These are phyloP conservation scores for Cladophialophora yegresii DNA, from an alignment of 2,329 filamentous ascomycete species.

Conservation along the genomic window DNA sequence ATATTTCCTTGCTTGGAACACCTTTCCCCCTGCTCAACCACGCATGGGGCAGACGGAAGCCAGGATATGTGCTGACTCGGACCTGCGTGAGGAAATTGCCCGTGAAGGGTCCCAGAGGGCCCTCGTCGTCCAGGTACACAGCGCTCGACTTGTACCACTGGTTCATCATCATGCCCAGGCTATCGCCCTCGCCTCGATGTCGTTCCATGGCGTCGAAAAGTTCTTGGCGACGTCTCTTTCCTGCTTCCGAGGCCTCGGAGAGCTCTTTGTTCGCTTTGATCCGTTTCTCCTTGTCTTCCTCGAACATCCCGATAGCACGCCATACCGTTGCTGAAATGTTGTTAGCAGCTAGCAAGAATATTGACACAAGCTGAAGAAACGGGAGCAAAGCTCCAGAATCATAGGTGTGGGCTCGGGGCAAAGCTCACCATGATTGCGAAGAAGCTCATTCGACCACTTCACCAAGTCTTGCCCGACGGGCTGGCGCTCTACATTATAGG, in stretches of 20 bases:
- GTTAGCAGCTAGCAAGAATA: background rate
- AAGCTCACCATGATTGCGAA: slow-evolving; percentile 52
- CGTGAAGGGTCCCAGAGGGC: slow-evolving; percentile 20
- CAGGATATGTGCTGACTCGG: slow-evolving; percentile 58
- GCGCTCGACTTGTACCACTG: slow-evolving; percentile 54
- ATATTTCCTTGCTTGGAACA: slow-evolving; percentile 51
- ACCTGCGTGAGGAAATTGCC: slow-evolving; percentile 49
- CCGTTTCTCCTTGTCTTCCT: slow-evolving; percentile 45
- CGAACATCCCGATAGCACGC: slow-evolving; percentile 50
- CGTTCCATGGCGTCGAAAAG: slow-evolving; percentile 49
- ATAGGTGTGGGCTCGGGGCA: background rate
- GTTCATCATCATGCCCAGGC: slow-evolving; percentile 62
- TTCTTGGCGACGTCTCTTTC: slow-evolving; percentile 43
- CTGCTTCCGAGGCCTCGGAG: slow-evolving; percentile 42
- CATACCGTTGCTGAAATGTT: slow-evolving; percentile 42
- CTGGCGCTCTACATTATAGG: slow-evolving; percentile 42
- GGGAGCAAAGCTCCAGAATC: background rate
- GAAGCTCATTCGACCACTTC: slow-evolving; percentile 58
- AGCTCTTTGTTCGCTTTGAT: slow-evolving; percentile 45
- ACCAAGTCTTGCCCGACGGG: slow-evolving; percentile 51
- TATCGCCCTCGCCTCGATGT: slow-evolving; percentile 55
- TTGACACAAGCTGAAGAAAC: background rate
- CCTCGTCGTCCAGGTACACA: slow-evolving; percentile 54
- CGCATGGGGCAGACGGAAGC: slow-evolving; percentile 62
- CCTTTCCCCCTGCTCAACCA: slow-evolving; percentile 59